phyloP scores from a whole-genome alignment of 148 eudicot genomes.

The Beta vulgaris region DNA sequence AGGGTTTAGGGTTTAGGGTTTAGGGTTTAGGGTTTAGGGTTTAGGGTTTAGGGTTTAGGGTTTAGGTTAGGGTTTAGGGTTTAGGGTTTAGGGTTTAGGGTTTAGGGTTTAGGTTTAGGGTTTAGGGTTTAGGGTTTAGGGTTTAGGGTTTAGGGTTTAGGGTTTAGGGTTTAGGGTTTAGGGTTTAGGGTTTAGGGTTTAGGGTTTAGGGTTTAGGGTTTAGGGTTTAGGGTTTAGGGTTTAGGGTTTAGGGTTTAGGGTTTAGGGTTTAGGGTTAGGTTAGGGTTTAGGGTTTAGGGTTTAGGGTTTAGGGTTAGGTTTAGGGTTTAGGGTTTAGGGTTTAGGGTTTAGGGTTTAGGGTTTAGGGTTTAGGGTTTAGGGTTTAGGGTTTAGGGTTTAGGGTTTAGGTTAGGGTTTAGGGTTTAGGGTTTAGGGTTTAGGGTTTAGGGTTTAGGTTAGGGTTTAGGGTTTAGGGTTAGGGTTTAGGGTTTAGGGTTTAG shows the following conservation, averaged over 20 bases:
- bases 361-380: neutral
- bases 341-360: neutral
- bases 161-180: conserved; percentile 10
- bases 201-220: neutral
- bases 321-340: neutral
- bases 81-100: conserved; percentile 22
- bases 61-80: conserved; percentile 21
- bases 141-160: conserved; percentile 15
- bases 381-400: neutral
- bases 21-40: conserved; percentile 15
- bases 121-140: conserved; percentile 7
- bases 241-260: conserved; percentile 17
- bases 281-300: neutral
- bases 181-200: conserved; percentile 9
- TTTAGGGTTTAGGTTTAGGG: conserved; percentile 21
- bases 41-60: conserved; percentile 22
- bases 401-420: neutral
- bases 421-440: neutral
- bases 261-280: conserved; percentile 18
- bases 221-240: neutral
- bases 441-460: neutral
- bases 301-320: neutral
- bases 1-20: conserved; percentile 20
- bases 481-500: neutral
- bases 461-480: neutral